A percentile compares a stretch with the other conserved stretches of the same genome.
Conservation (phyloP, 306 rosid genomes). For the Lathyrus sativus region DNA sequence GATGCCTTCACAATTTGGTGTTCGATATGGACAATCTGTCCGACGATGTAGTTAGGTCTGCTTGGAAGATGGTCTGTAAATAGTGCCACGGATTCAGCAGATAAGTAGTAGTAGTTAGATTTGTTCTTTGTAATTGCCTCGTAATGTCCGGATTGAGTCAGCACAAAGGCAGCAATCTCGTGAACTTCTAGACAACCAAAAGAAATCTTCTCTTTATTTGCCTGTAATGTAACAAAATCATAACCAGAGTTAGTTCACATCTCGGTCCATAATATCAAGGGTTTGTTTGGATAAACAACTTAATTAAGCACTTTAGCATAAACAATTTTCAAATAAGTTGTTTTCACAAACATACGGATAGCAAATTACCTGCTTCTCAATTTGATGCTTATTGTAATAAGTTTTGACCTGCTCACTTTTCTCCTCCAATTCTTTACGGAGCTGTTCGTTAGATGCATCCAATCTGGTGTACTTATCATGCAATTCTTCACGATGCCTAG, state of each 20-base stretch:
- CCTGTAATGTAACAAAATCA: conserved; percentile 66
- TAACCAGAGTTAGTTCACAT: too few species aligned
- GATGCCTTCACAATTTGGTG: conserved; percentile 70
- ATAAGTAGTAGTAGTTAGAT: conserved; percentile 82
- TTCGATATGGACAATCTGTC: conserved; percentile 98
- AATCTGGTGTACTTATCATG: conserved; percentile 68
- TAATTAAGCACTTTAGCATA: too few species aligned
- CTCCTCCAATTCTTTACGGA: conserved; percentile 81
- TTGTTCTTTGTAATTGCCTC: conserved; percentile 85
- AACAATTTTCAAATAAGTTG: too few species aligned
- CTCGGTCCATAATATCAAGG: neutral
- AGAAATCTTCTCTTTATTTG: conserved; percentile 91
- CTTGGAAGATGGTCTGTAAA: conserved; percentile 77
- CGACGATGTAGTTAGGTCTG: conserved; percentile 89
- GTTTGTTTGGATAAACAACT: too few species aligned
- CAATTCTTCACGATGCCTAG: conserved; percentile 77
- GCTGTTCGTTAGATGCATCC: conserved; percentile 81
- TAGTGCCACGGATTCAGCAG: conserved; percentile 87
- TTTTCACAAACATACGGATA: conserved; percentile 6
- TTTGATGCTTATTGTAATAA: conserved; percentile 84
- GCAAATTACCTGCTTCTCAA: conserved; percentile 84
- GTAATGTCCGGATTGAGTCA: conserved; percentile 68
- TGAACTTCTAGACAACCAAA: conserved; percentile 84
- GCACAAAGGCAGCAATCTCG: conserved; percentile 94
- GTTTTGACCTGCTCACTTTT: conserved; percentile 81